A percentile compares a stretch with the other conserved stretches of the same genome.
Evolutionary conservation across 805 yeast genomes (phyloP).

Genomic region (Priceomyces haplophilus): DNA sequence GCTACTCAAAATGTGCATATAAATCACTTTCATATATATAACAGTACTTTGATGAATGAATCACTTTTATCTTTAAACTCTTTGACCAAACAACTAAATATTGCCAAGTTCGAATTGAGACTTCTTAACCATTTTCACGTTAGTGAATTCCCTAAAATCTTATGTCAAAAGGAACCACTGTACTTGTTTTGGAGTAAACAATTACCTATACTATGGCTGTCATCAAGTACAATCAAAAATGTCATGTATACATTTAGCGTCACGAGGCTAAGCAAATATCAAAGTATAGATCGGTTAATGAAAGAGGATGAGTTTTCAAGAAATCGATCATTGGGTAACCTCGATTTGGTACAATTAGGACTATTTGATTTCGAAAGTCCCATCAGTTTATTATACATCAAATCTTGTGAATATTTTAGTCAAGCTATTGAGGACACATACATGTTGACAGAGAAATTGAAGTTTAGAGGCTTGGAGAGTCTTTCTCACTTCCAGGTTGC

Average conservation of each 20-base stretch:
- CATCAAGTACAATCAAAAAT: background rate
- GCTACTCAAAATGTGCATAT: no score
- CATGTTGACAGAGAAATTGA: background rate
- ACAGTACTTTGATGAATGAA: background rate
- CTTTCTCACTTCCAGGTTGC: conserved; percentile 8
- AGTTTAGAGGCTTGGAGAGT: no score
- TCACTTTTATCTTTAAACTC: background rate
- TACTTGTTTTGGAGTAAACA: background rate
- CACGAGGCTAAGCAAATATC: background rate
- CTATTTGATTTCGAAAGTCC: background rate
- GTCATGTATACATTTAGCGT: background rate
- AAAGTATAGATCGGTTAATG: background rate
- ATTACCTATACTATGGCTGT: background rate
- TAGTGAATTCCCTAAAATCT: background rate
- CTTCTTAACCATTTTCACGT: background rate
- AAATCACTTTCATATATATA: no score
- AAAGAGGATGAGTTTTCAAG: background rate
- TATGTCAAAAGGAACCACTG: background rate
- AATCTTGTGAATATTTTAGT: background rate
- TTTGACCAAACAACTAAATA: background rate
- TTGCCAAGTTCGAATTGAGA: background rate
- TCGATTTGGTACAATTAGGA: background rate
- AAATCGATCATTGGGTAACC: background rate
- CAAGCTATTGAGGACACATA: background rate
- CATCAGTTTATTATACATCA: background rate